Conservation (phyloP, 2,329 filamentous ascomycete genomes). For the Penicillium sp. region DNA sequence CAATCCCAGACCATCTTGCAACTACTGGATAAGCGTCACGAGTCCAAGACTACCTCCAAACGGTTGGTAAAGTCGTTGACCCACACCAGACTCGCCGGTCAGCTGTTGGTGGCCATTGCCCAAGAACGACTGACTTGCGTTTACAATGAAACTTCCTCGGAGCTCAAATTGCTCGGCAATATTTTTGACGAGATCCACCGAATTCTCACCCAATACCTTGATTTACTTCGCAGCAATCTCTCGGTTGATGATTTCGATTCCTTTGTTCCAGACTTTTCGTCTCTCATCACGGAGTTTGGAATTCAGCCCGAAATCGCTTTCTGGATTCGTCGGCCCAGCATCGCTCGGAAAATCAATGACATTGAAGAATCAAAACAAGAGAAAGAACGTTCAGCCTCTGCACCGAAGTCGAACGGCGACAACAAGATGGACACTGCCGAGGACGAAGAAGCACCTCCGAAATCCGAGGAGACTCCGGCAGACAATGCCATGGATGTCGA, state of each 20-base stretch:
- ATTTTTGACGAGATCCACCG: conserved; percentile 88
- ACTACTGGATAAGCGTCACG: conserved; percentile 77
- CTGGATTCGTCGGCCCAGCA: conserved; percentile 72
- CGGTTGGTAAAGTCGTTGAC: conserved; percentile 77
- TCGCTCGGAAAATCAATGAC: conserved; percentile 63
- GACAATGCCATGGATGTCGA: conserved; percentile 39
- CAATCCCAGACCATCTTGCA: conserved; percentile 77
- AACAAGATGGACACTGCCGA: conserved; percentile 39
- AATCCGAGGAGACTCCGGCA: conserved; percentile 19
- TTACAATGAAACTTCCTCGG: conserved; percentile 72
- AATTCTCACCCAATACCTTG: conserved; percentile 82
- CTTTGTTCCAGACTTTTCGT: conserved; percentile 71
- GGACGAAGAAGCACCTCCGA: conserved; percentile 22
- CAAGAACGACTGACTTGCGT: conserved; percentile 88
- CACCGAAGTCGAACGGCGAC: conserved; percentile 31
- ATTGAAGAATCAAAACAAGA: conserved; percentile 38
- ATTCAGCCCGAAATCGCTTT: conserved; percentile 81
- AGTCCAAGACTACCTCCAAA: conserved; percentile 70
- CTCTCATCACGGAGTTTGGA: conserved; percentile 74
- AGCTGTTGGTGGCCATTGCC: conserved; percentile 83
- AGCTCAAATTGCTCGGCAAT: conserved; percentile 84
- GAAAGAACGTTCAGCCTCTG: conserved; percentile 24
- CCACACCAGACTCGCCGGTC: conserved; percentile 73
- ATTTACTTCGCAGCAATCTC: conserved; percentile 79
- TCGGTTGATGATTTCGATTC: conserved; percentile 73